phyloP scores from a whole-genome alignment of 345 rosid species.

The Luvunga scandens region DNA sequence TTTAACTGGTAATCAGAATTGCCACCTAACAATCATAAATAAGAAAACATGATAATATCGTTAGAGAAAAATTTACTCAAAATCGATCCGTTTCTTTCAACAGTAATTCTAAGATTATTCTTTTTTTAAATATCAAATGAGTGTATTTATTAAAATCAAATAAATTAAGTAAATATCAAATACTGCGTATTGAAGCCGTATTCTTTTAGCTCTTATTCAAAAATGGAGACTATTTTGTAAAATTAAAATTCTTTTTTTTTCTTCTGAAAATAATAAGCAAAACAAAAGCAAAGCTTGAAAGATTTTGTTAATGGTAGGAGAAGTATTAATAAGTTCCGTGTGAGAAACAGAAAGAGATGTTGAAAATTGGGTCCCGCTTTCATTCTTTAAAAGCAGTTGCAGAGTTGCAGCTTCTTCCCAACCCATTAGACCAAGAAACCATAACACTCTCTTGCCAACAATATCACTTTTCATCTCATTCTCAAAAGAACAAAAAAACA shows the following conservation, averaged over 20 bases:
- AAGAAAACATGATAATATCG: neutral
- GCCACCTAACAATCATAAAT: neutral
- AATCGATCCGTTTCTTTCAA: neutral
- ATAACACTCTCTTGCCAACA: conserved; percentile 3
- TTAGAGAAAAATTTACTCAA: neutral
- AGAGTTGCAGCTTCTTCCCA: neutral
- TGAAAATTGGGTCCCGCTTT: conserved; percentile 6
- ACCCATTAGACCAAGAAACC: conserved; percentile 5
- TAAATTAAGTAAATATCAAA: neutral
- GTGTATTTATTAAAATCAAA: neutral
- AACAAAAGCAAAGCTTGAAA: neutral
- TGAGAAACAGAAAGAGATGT: conserved; percentile 1
- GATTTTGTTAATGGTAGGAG: neutral
- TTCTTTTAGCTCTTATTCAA: too few relatives aligned
- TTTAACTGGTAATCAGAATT: neutral
- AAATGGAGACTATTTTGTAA: neutral
- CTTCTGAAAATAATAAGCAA: neutral
- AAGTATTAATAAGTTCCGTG: conserved; percentile 16
- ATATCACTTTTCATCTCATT: neutral
- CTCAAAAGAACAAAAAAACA: conserved; percentile 25
- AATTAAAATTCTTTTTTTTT: too few relatives aligned
- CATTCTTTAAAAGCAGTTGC: conserved; percentile 19
- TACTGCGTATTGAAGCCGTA: neutral
- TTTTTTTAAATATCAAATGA: too few relatives aligned
- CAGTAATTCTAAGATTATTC: neutral